phyloP scores from a whole-genome alignment of 495 filamentous ascomycete genomes.

The Pyrenula massariospora region DNA sequence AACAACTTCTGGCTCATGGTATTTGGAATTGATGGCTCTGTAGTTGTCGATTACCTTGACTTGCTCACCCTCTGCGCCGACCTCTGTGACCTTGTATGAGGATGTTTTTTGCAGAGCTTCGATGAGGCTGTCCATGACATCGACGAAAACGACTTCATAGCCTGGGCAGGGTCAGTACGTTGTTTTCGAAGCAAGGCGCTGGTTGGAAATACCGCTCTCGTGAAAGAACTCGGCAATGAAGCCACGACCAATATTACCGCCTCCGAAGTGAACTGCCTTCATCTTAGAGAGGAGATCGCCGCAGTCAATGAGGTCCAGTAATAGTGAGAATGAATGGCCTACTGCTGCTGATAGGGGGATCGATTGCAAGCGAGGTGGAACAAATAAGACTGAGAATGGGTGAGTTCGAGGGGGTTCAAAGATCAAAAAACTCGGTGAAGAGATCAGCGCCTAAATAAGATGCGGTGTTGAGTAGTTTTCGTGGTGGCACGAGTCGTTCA shows the following conservation, averaged over 20 bases:
- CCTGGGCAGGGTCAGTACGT: conserved; percentile 12
- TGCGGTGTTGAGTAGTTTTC: not conserved
- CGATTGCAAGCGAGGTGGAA: too few species aligned
- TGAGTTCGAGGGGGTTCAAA: too few species aligned
- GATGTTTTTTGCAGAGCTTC: conserved; percentile 56
- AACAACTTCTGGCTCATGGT: conserved; percentile 64
- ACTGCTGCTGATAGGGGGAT: too few species aligned
- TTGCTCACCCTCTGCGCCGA: conserved; percentile 72
- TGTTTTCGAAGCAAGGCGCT: not conserved
- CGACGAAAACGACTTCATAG: conserved; percentile 90
- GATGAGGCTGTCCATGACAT: conserved; percentile 78
- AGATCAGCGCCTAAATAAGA: not conserved
- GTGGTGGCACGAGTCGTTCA: too few species aligned
- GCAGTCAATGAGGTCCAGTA: too few species aligned
- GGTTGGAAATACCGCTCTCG: conserved; percentile 13
- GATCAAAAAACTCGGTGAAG: not conserved
- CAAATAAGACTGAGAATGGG: too few species aligned
- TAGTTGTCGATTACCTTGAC: conserved; percentile 82
- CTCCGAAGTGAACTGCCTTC: conserved; percentile 88
- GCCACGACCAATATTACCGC: conserved; percentile 77
- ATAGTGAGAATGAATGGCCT: too few species aligned
- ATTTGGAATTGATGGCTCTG: conserved; percentile 89
- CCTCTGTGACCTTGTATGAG: conserved; percentile 84
- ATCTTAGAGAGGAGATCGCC: too few species aligned
- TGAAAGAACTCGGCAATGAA: conserved; percentile 69